Evolutionary conservation across 495 filamentous ascomycete species (phyloP).

Genomic region (Aspergillus carlsbadensis): DNA sequence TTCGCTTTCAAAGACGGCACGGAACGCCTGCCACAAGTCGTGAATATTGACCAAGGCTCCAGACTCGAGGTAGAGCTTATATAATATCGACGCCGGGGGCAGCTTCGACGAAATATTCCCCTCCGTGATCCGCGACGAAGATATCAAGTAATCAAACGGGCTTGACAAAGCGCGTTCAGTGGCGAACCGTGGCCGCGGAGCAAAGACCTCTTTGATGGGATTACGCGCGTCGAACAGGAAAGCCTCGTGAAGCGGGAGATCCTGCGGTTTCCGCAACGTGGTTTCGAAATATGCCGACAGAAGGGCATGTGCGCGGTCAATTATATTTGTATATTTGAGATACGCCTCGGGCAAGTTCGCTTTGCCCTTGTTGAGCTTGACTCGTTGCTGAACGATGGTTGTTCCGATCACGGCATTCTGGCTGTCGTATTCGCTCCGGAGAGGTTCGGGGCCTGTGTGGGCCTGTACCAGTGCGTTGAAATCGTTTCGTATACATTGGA

Average conservation of each 20-base stretch:
- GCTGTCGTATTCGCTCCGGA: conserved; percentile 75
- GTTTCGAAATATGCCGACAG: conserved; percentile 54
- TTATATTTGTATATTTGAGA: conserved; percentile 69
- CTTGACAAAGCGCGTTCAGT: conserved; percentile 77
- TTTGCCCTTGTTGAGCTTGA: conserved; percentile 80
- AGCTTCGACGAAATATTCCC: conserved; percentile 57
- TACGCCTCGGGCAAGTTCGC: conserved; percentile 72
- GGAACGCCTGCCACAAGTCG: conserved; percentile 89
- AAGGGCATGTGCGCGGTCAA: conserved; percentile 60
- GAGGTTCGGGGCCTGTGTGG: conserved; percentile 42
- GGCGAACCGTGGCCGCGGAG: conserved; percentile 72
- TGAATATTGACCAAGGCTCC: conserved; percentile 83
- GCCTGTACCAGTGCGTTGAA: conserved; percentile 35
- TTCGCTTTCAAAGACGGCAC: conserved; percentile 68
- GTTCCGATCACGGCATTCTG: conserved; percentile 72
- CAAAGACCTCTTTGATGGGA: conserved; percentile 79
- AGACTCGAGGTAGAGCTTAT: conserved; percentile 88
- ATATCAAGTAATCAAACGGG: conserved; percentile 85
- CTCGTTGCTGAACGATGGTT: conserved; percentile 83
- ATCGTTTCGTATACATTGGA: conserved; percentile 25
- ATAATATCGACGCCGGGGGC: conserved; percentile 78
- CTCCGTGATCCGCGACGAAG: conserved; percentile 41
- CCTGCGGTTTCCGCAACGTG: conserved; percentile 55
- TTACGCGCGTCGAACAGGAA: conserved; percentile 81
- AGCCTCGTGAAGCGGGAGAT: conserved; percentile 72